Evolutionary conservation across 2,329 filamentous ascomycete species (phyloP).

Genomic region (Verticillium klebahnii): DNA sequence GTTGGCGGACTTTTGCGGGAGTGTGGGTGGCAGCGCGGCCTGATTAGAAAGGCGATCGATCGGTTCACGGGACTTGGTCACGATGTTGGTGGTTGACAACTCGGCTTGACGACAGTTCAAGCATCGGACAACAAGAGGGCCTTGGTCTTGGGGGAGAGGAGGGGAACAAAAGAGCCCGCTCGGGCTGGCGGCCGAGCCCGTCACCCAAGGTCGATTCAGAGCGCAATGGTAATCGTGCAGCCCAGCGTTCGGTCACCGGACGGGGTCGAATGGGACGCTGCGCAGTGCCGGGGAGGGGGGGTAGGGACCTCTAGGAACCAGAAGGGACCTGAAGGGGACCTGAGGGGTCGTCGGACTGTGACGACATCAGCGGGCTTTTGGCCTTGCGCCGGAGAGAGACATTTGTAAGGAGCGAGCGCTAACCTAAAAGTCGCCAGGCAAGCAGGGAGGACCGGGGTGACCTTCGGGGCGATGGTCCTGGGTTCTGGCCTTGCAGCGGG

Average conservation of each 20-base stretch:
- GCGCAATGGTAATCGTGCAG: not conserved
- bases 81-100: not conserved
- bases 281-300: not conserved
- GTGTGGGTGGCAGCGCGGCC: not conserved
- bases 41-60: not conserved
- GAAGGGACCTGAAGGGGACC: not conserved
- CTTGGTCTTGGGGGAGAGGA: not conserved
- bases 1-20: not conserved
- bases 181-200: not conserved
- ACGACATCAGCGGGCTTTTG: not conserved
- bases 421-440: not conserved
- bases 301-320: not conserved
- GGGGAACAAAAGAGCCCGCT: not conserved
- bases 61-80: no score
- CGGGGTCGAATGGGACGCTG: not conserved
- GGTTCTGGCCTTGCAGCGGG: no score
- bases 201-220: not conserved
- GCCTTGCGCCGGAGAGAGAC: not conserved
- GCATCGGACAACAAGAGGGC: not conserved
- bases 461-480: no score
- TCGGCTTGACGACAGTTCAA: not conserved
- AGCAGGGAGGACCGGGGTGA: no score
- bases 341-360: not conserved
- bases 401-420: not conserved
- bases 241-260: not conserved